These are phyloP conservation scores for Taiozyma sp. DNA, from an alignment of 1,139 yeast species.

Conservation along the genomic window DNA sequence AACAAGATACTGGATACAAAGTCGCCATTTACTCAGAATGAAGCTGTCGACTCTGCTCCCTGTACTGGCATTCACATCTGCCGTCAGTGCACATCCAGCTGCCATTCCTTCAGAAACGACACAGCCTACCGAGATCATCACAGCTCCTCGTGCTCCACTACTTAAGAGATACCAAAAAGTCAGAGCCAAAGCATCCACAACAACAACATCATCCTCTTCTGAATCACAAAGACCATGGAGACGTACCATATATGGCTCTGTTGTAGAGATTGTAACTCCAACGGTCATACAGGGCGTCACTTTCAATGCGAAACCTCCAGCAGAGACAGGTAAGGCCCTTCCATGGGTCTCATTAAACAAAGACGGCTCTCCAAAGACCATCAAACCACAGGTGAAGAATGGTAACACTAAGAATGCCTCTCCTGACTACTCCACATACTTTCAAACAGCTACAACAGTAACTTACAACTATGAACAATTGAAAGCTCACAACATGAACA, in stretches of 20 bases:
- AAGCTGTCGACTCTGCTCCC: not conserved
- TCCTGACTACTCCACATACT: constrained; percentile 76
- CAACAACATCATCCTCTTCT: constrained; percentile 21
- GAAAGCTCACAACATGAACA: constrained; percentile 67
- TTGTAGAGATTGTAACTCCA: constrained; percentile 69
- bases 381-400: constrained; percentile 66
- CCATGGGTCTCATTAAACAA: constrained; percentile 82
- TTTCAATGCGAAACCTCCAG: constrained; percentile 68
- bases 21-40: not conserved
- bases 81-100: constrained; percentile 17
- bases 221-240: constrained; percentile 62
- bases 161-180: constrained; percentile 21
- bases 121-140: constrained; percentile 1
- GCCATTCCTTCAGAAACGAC: constrained; percentile 28
- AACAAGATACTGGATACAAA: not conserved
- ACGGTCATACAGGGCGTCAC: constrained; percentile 81
- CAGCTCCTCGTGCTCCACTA: constrained; percentile 8
- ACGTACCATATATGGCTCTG: constrained; percentile 57
- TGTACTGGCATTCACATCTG: not conserved
- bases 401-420: constrained; percentile 61
- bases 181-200: constrained; percentile 20
- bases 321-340: constrained; percentile 55
- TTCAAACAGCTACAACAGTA: constrained; percentile 64
- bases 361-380: constrained; percentile 78
- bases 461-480: constrained; percentile 52